Percentiles rank a stretch among this genome's conserved stretches.
Evolutionary conservation across 1,284 basidiomycete genomes (phyloP).

Genomic region (Xanthoconium separans): DNA sequence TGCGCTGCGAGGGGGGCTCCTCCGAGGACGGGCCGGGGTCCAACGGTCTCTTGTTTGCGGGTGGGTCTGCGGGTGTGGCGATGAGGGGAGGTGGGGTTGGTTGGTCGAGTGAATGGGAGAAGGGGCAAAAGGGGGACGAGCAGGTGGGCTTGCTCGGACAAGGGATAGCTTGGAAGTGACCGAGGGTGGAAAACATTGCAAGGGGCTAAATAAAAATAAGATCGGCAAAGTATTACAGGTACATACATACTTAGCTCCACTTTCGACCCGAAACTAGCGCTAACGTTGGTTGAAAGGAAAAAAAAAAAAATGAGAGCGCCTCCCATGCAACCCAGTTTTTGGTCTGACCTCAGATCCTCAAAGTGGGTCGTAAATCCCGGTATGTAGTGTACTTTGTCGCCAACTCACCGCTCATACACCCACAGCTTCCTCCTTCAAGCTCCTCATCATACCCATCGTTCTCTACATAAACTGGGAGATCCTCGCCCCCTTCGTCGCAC

Average conservation of each 20-base stretch:
- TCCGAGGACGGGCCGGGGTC: slow-evolving; percentile 29
- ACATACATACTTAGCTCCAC: neutral
- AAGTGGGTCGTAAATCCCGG: slow-evolving; percentile 79
- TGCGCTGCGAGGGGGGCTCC: slow-evolving; percentile 63
- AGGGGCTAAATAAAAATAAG: no score
- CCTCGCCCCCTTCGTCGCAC: slow-evolving; percentile 48
- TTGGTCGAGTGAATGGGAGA: slow-evolving; percentile 51
- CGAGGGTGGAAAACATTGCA: slow-evolving; percentile 66
- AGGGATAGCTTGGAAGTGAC: slow-evolving; percentile 56
- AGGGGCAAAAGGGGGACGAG: slow-evolving; percentile 49
- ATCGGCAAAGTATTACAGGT: no score
- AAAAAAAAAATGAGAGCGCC: no score
- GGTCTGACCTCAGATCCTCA: slow-evolving; percentile 43
- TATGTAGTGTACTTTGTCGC: slow-evolving; percentile 33
- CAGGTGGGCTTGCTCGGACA: slow-evolving; percentile 62
- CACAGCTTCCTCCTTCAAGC: slow-evolving; percentile 66
- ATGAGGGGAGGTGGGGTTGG: neutral
- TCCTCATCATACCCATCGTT: slow-evolving; percentile 72
- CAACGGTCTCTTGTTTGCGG: slow-evolving; percentile 27
- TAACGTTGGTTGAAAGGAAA: neutral
- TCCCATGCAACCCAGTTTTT: slow-evolving; percentile 11
- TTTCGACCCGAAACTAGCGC: neutral
- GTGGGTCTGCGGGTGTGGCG: slow-evolving; percentile 2
- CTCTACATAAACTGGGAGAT: slow-evolving; percentile 76
- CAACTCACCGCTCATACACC: neutral